These are phyloP conservation scores for Ustilago xerochloae DNA, from an alignment of 1,284 basidiomycete genomes.

Conservation along the genomic window DNA sequence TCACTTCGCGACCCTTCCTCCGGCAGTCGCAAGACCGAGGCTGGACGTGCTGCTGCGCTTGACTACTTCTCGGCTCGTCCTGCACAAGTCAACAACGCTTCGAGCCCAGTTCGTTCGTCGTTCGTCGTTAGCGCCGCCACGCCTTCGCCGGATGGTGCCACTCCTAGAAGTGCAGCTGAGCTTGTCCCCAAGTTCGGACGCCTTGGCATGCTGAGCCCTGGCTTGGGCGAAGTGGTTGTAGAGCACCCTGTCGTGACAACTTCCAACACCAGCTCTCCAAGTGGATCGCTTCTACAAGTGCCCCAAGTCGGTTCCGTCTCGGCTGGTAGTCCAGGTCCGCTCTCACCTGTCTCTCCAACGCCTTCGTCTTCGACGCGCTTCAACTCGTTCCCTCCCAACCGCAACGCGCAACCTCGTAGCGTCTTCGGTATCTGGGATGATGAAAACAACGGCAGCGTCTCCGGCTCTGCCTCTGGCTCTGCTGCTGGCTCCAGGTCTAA, in stretches of 20 bases:
- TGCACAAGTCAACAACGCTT: conserved; percentile 4
- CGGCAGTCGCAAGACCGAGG: conserved; percentile 55
- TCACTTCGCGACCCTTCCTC: conserved; percentile 69
- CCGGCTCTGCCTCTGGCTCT: conserved; percentile 34
- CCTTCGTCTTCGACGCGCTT: conserved; percentile 30
- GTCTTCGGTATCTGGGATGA: conserved; percentile 36
- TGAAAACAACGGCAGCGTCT: conserved; percentile 20
- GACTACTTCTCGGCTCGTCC: conserved; percentile 63
- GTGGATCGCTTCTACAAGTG: conserved; percentile 35
- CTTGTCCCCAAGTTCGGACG: conserved; percentile 48
- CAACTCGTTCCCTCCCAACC: conserved; percentile 52
- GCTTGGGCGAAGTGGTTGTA: conserved; percentile 49
- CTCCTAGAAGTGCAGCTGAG: conserved; percentile 38
- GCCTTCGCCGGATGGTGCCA: conserved; percentile 45
- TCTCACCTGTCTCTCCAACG: conserved; percentile 4
- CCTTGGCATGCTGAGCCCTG: conserved; percentile 61
- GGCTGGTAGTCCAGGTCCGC: not conserved
- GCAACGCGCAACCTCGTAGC: conserved; percentile 35
- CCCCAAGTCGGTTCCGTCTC: conserved; percentile 14
- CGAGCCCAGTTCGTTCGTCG: conserved; percentile 34
- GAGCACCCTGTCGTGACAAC: conserved; percentile 45
- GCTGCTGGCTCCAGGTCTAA: conserved; percentile 21
- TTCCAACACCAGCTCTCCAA: conserved; percentile 38
- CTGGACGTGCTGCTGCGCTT: conserved; percentile 59
- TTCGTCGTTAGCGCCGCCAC: conserved; percentile 47